These are phyloP conservation scores for Avena sativa DNA, from an alignment of 176 grass and related monocot genomes.

Conservation along the genomic window DNA sequence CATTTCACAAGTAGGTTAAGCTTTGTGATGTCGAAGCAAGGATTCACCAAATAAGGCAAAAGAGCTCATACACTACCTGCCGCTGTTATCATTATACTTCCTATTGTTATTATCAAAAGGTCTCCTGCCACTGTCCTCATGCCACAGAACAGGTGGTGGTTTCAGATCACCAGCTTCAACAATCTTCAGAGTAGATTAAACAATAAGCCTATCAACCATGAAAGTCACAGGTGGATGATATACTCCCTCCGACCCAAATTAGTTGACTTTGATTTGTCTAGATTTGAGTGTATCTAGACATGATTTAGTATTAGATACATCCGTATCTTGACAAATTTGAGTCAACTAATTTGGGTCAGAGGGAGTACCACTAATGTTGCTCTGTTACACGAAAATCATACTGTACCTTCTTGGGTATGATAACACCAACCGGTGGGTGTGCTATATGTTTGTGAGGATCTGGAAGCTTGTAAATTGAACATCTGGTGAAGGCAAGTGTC, in stretches of 20 bases:
- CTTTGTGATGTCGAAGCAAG: constrained; percentile 1
- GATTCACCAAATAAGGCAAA: not conserved
- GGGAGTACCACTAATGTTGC: not conserved
- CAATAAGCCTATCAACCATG: constrained; percentile 17
- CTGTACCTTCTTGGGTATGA: constrained; percentile 88
- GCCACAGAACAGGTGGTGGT: constrained; percentile 92
- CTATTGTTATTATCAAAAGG: constrained; percentile 58
- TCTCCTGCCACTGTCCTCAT: constrained; percentile 88
- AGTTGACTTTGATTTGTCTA: no score
- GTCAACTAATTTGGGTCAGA: no score
- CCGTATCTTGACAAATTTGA: no score
- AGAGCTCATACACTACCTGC: constrained; percentile 38
- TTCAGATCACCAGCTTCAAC: constrained; percentile 88
- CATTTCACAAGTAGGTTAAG: constrained; percentile 38
- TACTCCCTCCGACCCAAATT: no score
- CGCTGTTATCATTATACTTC: constrained; percentile 67
- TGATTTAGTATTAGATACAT: no score
- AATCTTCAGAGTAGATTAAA: constrained; percentile 56
- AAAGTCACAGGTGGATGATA: constrained; percentile 18
- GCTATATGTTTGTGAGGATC: constrained; percentile 90
- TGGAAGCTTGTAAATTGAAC: constrained; percentile 92
- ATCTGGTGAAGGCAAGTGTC: constrained; percentile 55
- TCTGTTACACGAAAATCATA: constrained; percentile 28
- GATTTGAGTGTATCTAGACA: no score
- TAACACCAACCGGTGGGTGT: constrained; percentile 77